Evolutionary conservation across 768 basidiomycete species (phyloP).

Genomic region (Termitomyces sp.): DNA sequence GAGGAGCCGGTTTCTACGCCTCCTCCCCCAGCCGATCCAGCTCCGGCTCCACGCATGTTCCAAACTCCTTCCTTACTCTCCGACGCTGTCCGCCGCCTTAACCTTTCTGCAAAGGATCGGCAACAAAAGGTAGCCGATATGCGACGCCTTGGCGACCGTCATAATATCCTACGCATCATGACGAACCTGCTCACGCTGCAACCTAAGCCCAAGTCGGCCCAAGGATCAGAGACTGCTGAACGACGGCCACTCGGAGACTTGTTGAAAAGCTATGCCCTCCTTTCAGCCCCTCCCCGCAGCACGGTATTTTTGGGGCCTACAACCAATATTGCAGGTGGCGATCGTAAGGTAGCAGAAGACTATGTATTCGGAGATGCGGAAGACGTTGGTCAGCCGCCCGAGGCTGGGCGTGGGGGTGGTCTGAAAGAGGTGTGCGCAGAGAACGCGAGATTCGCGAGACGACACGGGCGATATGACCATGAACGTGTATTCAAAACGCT

Average conservation of each 20-base stretch:
- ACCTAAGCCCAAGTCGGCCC: conserved; percentile 43
- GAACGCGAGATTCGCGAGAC: conserved; percentile 61
- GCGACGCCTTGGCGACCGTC: conserved; percentile 46
- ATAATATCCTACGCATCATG: conserved; percentile 72
- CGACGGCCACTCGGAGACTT: conserved; percentile 39
- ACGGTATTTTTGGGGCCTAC: conserved; percentile 58
- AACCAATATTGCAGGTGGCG: conserved; percentile 47
- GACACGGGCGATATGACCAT: conserved; percentile 64
- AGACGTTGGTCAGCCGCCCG: conserved; percentile 6
- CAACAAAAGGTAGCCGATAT: conserved; percentile 35
- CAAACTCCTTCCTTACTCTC: conserved; percentile 71
- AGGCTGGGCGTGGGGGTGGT: conserved; percentile 22
- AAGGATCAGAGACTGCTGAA: conserved; percentile 33
- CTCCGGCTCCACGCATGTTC: conserved; percentile 35
- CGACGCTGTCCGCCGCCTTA: conserved; percentile 69
- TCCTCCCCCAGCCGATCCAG: conserved; percentile 20
- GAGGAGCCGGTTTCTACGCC: conserved; percentile 25
- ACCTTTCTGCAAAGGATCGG: conserved; percentile 60
- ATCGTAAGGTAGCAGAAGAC: conserved; percentile 56
- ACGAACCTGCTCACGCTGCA: conserved; percentile 65
- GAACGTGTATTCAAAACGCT: conserved; percentile 66
- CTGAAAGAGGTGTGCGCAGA: conserved; percentile 50
- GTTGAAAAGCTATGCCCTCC: conserved; percentile 40
- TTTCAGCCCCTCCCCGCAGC: conserved; percentile 49
- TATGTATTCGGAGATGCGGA: conserved; percentile 40